Evolutionary conservation across 768 basidiomycete genomes (phyloP).

Genomic region (Phlebiopsis gigantea): DNA sequence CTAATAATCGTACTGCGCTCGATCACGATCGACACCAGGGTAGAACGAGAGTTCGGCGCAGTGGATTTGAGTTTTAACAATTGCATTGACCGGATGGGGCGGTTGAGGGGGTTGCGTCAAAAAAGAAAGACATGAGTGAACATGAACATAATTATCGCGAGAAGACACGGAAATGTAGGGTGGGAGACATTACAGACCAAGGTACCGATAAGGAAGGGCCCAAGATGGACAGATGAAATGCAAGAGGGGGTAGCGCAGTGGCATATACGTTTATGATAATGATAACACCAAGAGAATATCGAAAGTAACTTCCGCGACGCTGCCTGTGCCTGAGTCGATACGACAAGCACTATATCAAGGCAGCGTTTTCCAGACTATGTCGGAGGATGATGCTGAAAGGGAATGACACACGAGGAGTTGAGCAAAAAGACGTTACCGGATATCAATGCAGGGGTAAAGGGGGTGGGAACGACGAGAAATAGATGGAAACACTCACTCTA

Average conservation of each 20-base stretch:
- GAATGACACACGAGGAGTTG: slow-evolving; percentile 27
- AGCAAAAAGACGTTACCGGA: slow-evolving; percentile 19
- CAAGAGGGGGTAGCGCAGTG: slow-evolving; percentile 10
- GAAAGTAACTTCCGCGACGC: not conserved
- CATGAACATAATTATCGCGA: slow-evolving; percentile 22
- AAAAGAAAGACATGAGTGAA: slow-evolving; percentile 26
- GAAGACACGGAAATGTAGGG: slow-evolving; percentile 9
- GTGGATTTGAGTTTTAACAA: slow-evolving; percentile 3
- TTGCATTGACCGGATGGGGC: slow-evolving; percentile 14
- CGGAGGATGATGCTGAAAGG: slow-evolving; percentile 62
- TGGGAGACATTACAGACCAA: slow-evolving; percentile 5
- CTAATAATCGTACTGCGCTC: slow-evolving; percentile 54
- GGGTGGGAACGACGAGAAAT: slow-evolving; percentile 15
- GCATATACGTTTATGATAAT: slow-evolving; percentile 10
- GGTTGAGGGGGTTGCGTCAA: slow-evolving; percentile 14
- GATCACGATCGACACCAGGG: slow-evolving; percentile 3
- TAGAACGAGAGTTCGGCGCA: slow-evolving; percentile 4
- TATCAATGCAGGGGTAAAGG: slow-evolving; percentile 22
- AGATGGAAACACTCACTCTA: slow-evolving; percentile 60
- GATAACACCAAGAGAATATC: slow-evolving; percentile 3
- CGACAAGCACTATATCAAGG: slow-evolving; percentile 44
- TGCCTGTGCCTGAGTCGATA: not conserved
- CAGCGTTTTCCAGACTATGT: slow-evolving; percentile 57
- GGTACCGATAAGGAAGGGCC: not conserved
- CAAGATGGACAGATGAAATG: not conserved